Conservation (phyloP, 495 filamentous ascomycete species). For the Penicillium cosmopolitanum region DNA sequence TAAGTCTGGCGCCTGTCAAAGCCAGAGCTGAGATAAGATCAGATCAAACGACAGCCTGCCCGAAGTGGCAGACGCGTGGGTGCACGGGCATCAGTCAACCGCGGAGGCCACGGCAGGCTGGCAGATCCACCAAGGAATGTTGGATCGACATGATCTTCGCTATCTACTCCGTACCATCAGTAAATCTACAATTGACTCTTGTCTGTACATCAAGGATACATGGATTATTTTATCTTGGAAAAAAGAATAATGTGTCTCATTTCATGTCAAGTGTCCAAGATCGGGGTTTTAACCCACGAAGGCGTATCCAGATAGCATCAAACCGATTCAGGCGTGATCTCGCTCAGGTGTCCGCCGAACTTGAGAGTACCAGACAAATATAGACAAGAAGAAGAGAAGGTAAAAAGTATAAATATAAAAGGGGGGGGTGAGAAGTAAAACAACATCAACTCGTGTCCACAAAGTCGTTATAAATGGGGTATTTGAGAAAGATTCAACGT, state of each 20-base stretch:
- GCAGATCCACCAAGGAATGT: conserved; percentile 27
- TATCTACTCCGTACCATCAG: conserved; percentile 6
- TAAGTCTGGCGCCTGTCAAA: neutral
- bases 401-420: conserved; percentile 21
- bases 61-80: conserved; percentile 23
- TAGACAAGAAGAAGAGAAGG: conserved; percentile 21
- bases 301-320: conserved; percentile 2
- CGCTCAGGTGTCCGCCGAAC: conserved; percentile 1
- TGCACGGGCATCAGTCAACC: conserved; percentile 31
- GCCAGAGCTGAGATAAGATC: conserved; percentile 30
- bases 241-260: conserved; percentile 19
- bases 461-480: conserved; percentile 34
- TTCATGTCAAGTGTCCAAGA: conserved; percentile 17
- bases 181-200: too few species aligned
- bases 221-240: neutral
- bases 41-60: conserved; percentile 17
- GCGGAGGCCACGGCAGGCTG: conserved; percentile 23
- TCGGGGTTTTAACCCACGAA: neutral
- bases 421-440: conserved; percentile 20
- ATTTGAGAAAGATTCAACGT: conserved; percentile 34
- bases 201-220: neutral
- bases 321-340: neutral
- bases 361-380: conserved; percentile 23
- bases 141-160: conserved; percentile 27
- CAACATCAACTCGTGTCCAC: conserved; percentile 42